These are phyloP conservation scores for Gonapodya prolifera DNA, from an alignment of 192 early-diverging fungal species.

Conservation along the genomic window DNA sequence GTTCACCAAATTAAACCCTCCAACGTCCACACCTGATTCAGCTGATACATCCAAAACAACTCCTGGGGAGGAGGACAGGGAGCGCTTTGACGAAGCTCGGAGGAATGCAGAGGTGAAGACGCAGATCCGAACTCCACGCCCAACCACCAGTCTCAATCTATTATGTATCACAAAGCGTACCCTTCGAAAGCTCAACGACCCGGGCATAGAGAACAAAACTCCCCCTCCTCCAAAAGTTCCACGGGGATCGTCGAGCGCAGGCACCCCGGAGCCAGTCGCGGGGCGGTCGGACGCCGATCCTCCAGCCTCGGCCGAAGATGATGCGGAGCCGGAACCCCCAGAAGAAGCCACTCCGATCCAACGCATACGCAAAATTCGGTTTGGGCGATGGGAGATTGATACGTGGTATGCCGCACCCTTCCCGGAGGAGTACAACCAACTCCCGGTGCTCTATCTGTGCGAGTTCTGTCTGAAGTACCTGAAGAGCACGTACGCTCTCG, in stretches of 20 bases:
- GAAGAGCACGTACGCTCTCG: conserved; percentile 51
- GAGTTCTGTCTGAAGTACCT: conserved; percentile 92
- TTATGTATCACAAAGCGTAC: not conserved
- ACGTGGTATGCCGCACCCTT: conserved; percentile 94
- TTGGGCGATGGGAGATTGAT: conserved; percentile 74
- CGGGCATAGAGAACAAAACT: not conserved
- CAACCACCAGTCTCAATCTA: not conserved
- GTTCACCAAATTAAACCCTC: too few relatives aligned
- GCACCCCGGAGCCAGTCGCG: not conserved
- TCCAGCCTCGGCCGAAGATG: not conserved
- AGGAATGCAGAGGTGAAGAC: not conserved
- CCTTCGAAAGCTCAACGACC: not conserved
- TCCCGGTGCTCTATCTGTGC: conserved; percentile 68
- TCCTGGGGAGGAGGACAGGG: not conserved
- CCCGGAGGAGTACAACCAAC: conserved; percentile 70
- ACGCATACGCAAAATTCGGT: conserved; percentile 12
- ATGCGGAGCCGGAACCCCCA: not conserved
- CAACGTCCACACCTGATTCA: too few relatives aligned
- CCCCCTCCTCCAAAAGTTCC: not conserved
- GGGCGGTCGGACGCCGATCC: not conserved
- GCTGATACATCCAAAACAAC: not conserved
- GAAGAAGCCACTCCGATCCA: not conserved
- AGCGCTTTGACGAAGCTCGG: not conserved
- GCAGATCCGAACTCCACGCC: not conserved
- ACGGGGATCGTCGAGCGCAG: not conserved